Base-by-base conservation (phyloP, 352 stramenopile genomes). In the Pythium grandisporangium region DNA sequence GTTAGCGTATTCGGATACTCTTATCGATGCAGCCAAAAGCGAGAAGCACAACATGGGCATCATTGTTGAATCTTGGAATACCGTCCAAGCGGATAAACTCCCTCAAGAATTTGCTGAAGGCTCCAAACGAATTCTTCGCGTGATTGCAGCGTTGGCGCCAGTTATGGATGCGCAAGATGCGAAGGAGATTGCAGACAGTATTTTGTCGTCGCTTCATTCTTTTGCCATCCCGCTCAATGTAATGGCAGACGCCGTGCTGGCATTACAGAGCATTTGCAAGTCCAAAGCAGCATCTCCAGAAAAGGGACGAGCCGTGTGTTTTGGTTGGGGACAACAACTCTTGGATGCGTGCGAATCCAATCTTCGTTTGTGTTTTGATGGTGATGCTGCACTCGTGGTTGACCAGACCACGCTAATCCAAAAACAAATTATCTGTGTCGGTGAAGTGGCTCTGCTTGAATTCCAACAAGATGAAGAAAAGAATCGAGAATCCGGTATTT, bases 11-110 rank as follows among this genome's bases (percentile, higher is more conserved):
- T 71, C 66, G 0, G 67, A 66, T 7, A 68, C 75, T 30, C 51
- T 90, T 2, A 56, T 84, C 21, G 63, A 85, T 20, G 63, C 68
- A 11, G 57, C 63, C 1, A 62, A 63, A n/a, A 62, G 57, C 1
- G 72, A 85, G 22, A 52, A 87, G 27, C 50, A 75, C 13, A 81
- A 86, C 29, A 58, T 83, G 36, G 54, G 61, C 20, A 64, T 87
- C 19, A 62, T 93, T 8, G 74, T 89, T n/a, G 58, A 79, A 13
- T 88, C 74, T 53, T 93, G 80, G 80, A 83, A 79, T 41, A 82
- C 78, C 39, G 53, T 89, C 11, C 75, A 87, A 40, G 61, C 79
- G 17, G 64, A 89, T 25, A 63, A 66, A 25, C 48, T 91, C 14
- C 72, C 75, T 0, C 44, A 66, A 1, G 66, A 62, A 16, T 91